Conservation (phyloP, 768 basidiomycete genomes). For the Xerocomellus amylosporus region DNA sequence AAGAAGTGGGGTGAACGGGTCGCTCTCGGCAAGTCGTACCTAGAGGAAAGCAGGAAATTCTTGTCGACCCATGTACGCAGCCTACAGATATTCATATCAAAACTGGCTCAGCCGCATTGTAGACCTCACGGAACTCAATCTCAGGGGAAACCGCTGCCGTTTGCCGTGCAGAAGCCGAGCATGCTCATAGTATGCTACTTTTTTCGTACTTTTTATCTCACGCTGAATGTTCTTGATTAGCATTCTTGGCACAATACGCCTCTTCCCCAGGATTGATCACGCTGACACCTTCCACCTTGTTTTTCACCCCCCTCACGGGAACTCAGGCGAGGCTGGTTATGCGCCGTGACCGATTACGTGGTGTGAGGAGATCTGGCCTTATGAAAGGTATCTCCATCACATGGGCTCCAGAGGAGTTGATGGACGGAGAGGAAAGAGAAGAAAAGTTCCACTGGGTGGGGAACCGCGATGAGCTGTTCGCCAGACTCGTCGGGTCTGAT, state of each 20-base stretch:
- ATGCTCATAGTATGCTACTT: slow-evolving; percentile 35
- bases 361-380: slow-evolving; percentile 56
- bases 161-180: slow-evolving; percentile 11
- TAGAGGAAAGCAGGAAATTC: slow-evolving; percentile 41
- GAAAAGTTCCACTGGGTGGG: slow-evolving; percentile 61
- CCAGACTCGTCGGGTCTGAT: slow-evolving; percentile 53
- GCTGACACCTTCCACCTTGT: slow-evolving; percentile 45
- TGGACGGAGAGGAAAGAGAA: slow-evolving; percentile 39
- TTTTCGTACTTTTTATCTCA: neutral
- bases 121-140: slow-evolving; percentile 9
- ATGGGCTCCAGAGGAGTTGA: slow-evolving; percentile 35
- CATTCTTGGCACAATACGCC: slow-evolving; percentile 57
- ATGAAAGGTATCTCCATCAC: slow-evolving; percentile 51
- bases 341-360: slow-evolving; percentile 44
- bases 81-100: slow-evolving; percentile 12
- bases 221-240: slow-evolving; percentile 32
- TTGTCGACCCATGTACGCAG: slow-evolving; percentile 37
- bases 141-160: neutral
- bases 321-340: slow-evolving; percentile 45
- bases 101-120: neutral
- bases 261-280: slow-evolving; percentile 60
- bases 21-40: slow-evolving; percentile 43
- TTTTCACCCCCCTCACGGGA: slow-evolving; percentile 55
- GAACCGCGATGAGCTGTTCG: slow-evolving; percentile 64
- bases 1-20: slow-evolving; percentile 54